phyloP scores from a whole-genome alignment of 352 stramenopile species.

The Pythium pyrilobum region DNA sequence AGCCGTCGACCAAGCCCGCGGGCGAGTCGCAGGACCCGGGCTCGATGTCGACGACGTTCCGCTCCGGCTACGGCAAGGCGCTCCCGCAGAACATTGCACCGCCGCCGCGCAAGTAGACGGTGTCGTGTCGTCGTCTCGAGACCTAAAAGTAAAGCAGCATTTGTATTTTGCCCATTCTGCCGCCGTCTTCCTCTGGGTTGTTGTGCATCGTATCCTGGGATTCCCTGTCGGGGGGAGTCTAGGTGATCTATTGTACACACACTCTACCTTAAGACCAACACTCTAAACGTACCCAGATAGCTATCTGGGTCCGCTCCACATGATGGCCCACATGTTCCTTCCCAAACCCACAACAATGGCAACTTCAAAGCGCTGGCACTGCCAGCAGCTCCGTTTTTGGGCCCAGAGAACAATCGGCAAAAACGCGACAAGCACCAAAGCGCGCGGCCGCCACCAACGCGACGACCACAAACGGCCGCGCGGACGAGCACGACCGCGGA shows the following conservation, averaged over 20 bases:
- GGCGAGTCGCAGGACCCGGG: slow-evolving; percentile 59
- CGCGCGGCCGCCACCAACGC: too few species aligned
- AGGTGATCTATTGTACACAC: too few species aligned
- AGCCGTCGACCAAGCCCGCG: slow-evolving; percentile 90
- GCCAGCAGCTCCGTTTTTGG: too few species aligned
- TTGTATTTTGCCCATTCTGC: slow-evolving; percentile 11
- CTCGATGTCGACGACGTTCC: slow-evolving; percentile 84
- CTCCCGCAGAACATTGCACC: slow-evolving; percentile 82
- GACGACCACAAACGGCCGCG: too few species aligned
- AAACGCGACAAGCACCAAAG: too few species aligned
- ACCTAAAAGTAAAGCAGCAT: slow-evolving; percentile 4
- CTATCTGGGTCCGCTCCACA: slow-evolving; percentile 17
- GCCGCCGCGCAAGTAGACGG: slow-evolving; percentile 65
- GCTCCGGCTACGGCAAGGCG: slow-evolving; percentile 85
- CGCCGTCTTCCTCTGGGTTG: neutral
- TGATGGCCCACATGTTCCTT: slow-evolving; percentile 7
- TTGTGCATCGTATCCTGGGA: neutral
- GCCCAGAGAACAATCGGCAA: neutral
- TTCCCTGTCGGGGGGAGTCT: too few species aligned
- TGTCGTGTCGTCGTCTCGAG: neutral
- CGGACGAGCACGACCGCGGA: too few species aligned
- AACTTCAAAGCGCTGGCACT: too few species aligned
- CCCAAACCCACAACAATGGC: slow-evolving; percentile 1
- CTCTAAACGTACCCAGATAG: slow-evolving; percentile 6
- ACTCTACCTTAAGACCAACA: slow-evolving; percentile 10